These are phyloP conservation scores for Dissoconium aciculare DNA, from an alignment of 2,329 filamentous ascomycete genomes.

Conservation along the genomic window DNA sequence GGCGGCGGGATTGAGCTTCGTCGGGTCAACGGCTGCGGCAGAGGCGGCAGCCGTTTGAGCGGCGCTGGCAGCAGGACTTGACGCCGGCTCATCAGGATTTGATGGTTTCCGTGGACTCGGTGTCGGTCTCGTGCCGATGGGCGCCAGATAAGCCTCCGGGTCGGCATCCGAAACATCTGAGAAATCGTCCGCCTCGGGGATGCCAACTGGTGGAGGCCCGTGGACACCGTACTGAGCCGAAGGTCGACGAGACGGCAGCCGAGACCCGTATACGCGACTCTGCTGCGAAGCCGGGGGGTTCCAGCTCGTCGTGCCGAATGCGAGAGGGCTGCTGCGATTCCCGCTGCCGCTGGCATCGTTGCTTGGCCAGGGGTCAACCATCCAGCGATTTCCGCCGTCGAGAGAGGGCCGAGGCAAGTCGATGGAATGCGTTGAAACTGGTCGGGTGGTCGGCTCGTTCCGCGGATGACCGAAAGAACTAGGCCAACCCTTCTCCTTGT, in stretches of 20 bases:
- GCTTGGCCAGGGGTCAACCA: constrained; percentile 19
- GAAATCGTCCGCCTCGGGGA: constrained; percentile 36
- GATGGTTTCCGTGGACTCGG: constrained; percentile 12
- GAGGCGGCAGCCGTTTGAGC: constrained; percentile 28
- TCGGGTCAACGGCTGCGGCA: constrained; percentile 28
- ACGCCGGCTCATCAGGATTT: constrained; percentile 8
- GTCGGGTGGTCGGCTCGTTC: constrained; percentile 41
- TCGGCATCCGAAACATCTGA: constrained; percentile 28
- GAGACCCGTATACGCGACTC: constrained; percentile 33
- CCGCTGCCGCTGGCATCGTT: constrained; percentile 18
- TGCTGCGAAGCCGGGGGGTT: constrained; percentile 39
- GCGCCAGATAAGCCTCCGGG: constrained; percentile 41
- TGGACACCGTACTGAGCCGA: constrained; percentile 66
- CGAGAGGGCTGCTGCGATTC: constrained; percentile 27
- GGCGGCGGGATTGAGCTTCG: constrained; percentile 70
- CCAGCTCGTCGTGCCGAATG: constrained; percentile 24
- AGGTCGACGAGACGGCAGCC: constrained; percentile 63
- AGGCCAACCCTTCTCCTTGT: constrained; percentile 27
- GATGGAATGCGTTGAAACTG: constrained; percentile 34
- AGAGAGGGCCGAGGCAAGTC: constrained; percentile 65
- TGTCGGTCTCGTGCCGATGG: constrained; percentile 58
- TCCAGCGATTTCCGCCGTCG: constrained; percentile 49
- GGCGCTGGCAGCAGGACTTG: constrained; percentile 4
- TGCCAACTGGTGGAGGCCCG: constrained; percentile 39
- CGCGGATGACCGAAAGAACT: constrained; percentile 14